A percentile compares a stretch with the other conserved stretches of the same genome.
phyloP scores from a whole-genome alignment of 2,329 filamentous ascomycete genomes.

The Diplocarpon rosae region DNA sequence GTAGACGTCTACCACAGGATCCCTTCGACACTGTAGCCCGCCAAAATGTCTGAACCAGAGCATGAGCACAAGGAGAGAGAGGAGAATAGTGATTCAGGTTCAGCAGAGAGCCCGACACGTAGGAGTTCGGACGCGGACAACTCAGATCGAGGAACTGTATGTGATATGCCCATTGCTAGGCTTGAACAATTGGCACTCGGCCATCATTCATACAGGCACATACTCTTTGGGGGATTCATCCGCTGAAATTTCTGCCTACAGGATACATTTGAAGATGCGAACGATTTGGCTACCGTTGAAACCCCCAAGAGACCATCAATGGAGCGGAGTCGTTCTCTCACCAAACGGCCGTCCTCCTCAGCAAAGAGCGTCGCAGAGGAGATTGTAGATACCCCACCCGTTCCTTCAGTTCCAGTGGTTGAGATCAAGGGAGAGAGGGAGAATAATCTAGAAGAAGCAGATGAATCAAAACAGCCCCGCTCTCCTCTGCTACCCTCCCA shows the following conservation, averaged over 20 bases:
- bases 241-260: slow-evolving; percentile 25
- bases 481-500: slow-evolving; percentile 37
- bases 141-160: slow-evolving; percentile 18
- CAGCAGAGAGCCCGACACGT: no score
- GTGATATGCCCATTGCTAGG: slow-evolving; percentile 1
- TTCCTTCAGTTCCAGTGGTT: slow-evolving; percentile 13
- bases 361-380: slow-evolving; percentile 19
- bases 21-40: not conserved
- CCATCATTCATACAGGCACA: not conserved
- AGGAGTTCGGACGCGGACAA: no score
- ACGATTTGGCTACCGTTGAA: slow-evolving; percentile 36
- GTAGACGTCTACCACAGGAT: slow-evolving; percentile 1
- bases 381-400: slow-evolving; percentile 22
- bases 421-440: slow-evolving; percentile 18
- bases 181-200: not conserved
- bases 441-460: slow-evolving; percentile 20
- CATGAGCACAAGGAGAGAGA: slow-evolving; percentile 7
- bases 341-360: slow-evolving; percentile 32
- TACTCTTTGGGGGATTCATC: no score
- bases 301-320: slow-evolving; percentile 12
- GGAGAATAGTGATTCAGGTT: not conserved
- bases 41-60: slow-evolving; percentile 14
- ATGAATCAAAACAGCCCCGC: slow-evolving; percentile 29
- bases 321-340: slow-evolving; percentile 26
- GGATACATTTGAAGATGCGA: slow-evolving; percentile 78